A percentile compares a stretch with the other conserved stretches of the same genome.
Evolutionary conservation across 495 filamentous ascomycete genomes (phyloP).

Genomic region (Copromyces sp.): DNA sequence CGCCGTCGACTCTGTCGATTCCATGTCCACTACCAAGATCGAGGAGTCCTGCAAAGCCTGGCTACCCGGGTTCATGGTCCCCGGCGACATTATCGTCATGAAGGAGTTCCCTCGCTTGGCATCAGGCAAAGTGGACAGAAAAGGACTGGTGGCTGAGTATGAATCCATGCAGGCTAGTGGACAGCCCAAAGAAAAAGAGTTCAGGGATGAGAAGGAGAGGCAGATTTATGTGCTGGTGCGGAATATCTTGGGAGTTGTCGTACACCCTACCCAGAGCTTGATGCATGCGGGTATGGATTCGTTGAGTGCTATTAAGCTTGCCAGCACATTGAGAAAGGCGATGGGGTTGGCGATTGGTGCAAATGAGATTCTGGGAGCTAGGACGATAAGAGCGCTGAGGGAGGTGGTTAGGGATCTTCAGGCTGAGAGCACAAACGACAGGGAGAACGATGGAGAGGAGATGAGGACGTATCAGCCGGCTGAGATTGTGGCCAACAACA

Average conservation of each 20-base stretch:
- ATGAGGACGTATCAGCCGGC: neutral
- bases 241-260: conserved; percentile 33
- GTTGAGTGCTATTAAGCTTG: conserved; percentile 55
- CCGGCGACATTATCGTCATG: conserved; percentile 53
- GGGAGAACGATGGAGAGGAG: neutral
- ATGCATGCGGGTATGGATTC: conserved; percentile 59
- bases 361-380: conserved; percentile 44
- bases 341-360: conserved; percentile 42
- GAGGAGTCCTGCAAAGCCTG: conserved; percentile 51
- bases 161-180: conserved; percentile 8
- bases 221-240: conserved; percentile 38
- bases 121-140: conserved; percentile 72
- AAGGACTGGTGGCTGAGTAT: conserved; percentile 50
- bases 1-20: conserved; percentile 30
- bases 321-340: conserved; percentile 43
- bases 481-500: neutral
- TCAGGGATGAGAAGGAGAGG: conserved; percentile 30
- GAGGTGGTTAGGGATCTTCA: neutral
- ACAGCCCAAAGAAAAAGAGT: conserved; percentile 1
- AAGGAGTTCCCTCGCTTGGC: conserved; percentile 54
- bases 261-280: conserved; percentile 35
- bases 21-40: conserved; percentile 27
- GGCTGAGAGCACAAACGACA: neutral
- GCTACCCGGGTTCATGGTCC: conserved; percentile 72
- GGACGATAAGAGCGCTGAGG: conserved; percentile 25